Percentiles rank a stretch among this genome's conserved stretches.
phyloP scores from a whole-genome alignment of 441 rosid species.

The Kokia cookei region DNA sequence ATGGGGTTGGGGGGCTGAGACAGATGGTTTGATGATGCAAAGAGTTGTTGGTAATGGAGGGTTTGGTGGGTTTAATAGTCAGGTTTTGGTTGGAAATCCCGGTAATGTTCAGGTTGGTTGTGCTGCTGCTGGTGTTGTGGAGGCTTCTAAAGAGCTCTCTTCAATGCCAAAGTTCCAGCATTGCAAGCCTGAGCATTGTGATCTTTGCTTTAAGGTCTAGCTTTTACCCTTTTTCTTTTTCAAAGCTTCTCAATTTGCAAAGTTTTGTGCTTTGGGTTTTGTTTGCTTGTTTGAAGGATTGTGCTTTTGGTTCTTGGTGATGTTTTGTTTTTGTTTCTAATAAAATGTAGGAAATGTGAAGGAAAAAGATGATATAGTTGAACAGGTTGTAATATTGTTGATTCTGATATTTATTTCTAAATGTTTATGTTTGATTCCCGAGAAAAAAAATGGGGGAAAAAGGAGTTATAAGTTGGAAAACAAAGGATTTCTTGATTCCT shows the following conservation, averaged over 20 bases:
- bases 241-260: neutral
- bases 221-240: neutral
- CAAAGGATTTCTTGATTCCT: too few species aligned
- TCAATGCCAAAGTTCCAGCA: conserved; percentile 64
- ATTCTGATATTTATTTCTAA: neutral
- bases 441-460: neutral
- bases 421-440: neutral
- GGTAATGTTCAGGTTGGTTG: conserved; percentile 10
- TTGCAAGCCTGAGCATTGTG: conserved; percentile 22
- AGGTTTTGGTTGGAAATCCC: conserved; percentile 24
- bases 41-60: conserved; percentile 6
- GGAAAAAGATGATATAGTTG: neutral
- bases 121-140: conserved; percentile 22
- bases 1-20: conserved; percentile 12
- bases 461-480: neutral
- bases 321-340: neutral
- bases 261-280: neutral
- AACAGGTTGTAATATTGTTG: neutral
- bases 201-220: conserved; percentile 50
- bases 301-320: conserved; percentile 3
- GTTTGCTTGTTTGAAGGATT: neutral
- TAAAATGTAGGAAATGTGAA: conserved; percentile 13
- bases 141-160: conserved; percentile 78
- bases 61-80: conserved; percentile 24
- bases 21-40: conserved; percentile 1